phyloP scores from a whole-genome alignment of 805 yeast species.

The Saturnispora ahearnii region DNA sequence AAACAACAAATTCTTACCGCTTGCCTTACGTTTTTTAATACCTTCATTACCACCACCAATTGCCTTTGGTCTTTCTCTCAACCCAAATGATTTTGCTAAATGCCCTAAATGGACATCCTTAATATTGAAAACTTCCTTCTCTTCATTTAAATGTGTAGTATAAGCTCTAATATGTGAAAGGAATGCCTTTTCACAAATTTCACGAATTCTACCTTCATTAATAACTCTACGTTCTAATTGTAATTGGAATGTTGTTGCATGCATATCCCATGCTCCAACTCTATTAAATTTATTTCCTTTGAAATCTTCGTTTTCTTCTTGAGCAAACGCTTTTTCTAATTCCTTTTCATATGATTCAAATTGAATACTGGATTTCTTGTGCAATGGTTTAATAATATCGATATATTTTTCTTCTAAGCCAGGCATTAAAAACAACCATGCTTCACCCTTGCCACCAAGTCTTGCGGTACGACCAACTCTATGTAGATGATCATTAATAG shows the following conservation, averaged over 20 bases:
- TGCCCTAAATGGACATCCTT: slow-evolving; percentile 87
- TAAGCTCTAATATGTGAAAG: slow-evolving; percentile 89
- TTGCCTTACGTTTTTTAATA: slow-evolving; percentile 42
- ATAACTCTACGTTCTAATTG: slow-evolving; percentile 82
- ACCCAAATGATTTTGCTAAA: slow-evolving; percentile 87
- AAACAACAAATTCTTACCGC: slow-evolving; percentile 64
- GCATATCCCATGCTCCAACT: slow-evolving; percentile 67
- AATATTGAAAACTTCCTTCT: slow-evolving; percentile 73
- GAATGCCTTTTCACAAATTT: slow-evolving; percentile 70
- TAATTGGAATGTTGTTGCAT: slow-evolving; percentile 95
- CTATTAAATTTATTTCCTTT: slow-evolving; percentile 18
- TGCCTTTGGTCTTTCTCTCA: slow-evolving; percentile 92
- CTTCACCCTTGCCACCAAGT: slow-evolving; percentile 81
- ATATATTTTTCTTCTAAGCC: slow-evolving; percentile 82
- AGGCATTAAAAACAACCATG: slow-evolving; percentile 74
- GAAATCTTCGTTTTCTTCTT: slow-evolving; percentile 18
- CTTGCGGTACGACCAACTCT: slow-evolving; percentile 97
- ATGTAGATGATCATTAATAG: slow-evolving; percentile 90
- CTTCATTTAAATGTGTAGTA: slow-evolving; percentile 83
- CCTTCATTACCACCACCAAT: slow-evolving; percentile 29
- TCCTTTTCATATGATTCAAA: slow-evolving; percentile 40
- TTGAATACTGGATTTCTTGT: slow-evolving; percentile 40
- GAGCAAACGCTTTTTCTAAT: slow-evolving; percentile 22
- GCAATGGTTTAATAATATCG: slow-evolving; percentile 49
- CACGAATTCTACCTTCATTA: slow-evolving; percentile 52